Evolutionary conservation across 805 yeast genomes (phyloP), one percentile per base, ranked within the genome.

Genomic region (Hanseniaspora meyeri): DNA sequence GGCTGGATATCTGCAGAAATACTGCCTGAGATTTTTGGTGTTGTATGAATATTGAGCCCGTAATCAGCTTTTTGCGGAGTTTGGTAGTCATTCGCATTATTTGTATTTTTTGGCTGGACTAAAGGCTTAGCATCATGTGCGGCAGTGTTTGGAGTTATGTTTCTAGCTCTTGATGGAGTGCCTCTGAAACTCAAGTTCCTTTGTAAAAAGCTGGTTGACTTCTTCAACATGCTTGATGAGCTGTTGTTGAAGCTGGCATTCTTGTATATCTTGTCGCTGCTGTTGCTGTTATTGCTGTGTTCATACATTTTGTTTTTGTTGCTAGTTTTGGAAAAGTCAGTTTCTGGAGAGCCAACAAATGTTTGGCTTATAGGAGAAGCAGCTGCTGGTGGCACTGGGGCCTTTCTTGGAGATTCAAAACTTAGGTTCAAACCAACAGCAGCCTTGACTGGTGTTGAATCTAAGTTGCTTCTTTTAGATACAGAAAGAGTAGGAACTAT

Each of bases 351-450:
- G 57, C 61, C 62, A 8, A 67, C 67, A n/a, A 70, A 65, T 51
- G 70, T 71, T 2, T 37, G 31, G 9, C 31, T 32, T 11, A 71
- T 70, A 4, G 77, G 77, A 37, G 75, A 71, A 46, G 76, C 74
- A 34, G 68, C 69, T 1, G 74, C 62, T 2, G 89, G 89, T 0
- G 88, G 88, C 53, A 76, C 76, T 1, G 90, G 90, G 0, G 88
- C 86, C 62, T 73, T 81, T 68, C 88, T 74, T n/a, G 88, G 87
- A 0, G 88, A 82, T 19, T 74, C 68, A 64, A 82, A 83, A 12
- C 9, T 36, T 16, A 37, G 8, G 7, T 43, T 46, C 4, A 8
- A 20, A 6, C 29, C 49, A 19, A 46, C 12, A 8, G 11, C 29
- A 17, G 20, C 19, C 14, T 46, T 46, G 12, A 43, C 29, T 11